Evolutionary conservation across 169 alveolate species (phyloP).

Genomic region (Plasmodium gonderi): DNA sequence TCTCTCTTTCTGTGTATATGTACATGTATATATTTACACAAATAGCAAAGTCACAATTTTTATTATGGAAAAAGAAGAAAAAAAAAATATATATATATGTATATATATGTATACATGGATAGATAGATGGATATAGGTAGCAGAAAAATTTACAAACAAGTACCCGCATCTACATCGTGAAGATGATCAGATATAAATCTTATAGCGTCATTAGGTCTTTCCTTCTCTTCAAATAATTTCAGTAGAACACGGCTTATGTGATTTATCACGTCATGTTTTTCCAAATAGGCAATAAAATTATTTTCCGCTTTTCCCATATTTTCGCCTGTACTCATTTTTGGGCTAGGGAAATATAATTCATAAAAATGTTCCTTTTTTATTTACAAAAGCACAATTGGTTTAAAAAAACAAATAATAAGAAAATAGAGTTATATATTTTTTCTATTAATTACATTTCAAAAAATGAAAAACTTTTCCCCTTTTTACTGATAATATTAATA

Average conservation of each 20-base stretch:
- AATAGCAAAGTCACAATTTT: no score
- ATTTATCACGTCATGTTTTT: conserved; percentile 48
- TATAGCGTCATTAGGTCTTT: conserved; percentile 55
- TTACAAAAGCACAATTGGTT: not conserved
- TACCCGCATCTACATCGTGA: conserved; percentile 11
- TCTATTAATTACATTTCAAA: not conserved
- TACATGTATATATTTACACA: no score
- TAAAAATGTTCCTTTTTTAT: not conserved
- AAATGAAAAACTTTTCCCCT: not conserved
- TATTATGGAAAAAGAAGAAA: not conserved
- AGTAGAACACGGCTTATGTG: conserved; percentile 47
- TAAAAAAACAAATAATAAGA: not conserved
- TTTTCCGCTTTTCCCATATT: not conserved
- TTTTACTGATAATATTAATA: not conserved
- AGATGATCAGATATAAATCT: conserved; percentile 36
- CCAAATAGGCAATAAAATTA: conserved; percentile 41
- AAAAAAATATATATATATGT: not conserved
- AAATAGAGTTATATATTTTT: not conserved
- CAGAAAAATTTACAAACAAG: not conserved
- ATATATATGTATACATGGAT: not conserved
- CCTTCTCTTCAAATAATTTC: conserved; percentile 51
- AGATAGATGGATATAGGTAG: not conserved
- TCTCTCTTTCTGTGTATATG: no score
- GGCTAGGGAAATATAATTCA: not conserved
- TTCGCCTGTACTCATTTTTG: conserved; percentile 29